phyloP scores from a whole-genome alignment of 441 rosid species.

The Hura crepitans region DNA sequence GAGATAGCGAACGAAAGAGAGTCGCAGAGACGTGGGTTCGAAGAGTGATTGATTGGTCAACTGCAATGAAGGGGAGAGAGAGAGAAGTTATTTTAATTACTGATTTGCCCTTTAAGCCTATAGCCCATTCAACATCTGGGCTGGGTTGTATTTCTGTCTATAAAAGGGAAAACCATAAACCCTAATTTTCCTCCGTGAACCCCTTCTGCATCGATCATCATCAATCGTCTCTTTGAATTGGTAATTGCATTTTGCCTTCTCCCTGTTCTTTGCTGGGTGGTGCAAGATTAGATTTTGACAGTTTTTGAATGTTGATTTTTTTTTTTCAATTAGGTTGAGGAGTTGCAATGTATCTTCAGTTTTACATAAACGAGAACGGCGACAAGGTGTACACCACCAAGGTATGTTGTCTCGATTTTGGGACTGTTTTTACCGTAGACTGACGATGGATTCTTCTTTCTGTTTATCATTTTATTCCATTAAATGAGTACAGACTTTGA shows the following conservation, averaged over 20 bases:
- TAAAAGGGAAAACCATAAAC: background rate
- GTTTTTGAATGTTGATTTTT: background rate
- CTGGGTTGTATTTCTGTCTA: background rate
- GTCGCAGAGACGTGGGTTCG: constrained; percentile 32
- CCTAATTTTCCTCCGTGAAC: background rate
- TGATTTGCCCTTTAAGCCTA: constrained; percentile 3
- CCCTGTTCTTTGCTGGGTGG: background rate
- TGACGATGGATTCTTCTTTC: no score
- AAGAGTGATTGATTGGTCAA: constrained; percentile 33
- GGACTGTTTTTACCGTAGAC: no score
- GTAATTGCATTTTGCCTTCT: background rate
- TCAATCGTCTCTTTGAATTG: background rate
- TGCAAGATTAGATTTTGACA: background rate
- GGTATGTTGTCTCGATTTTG: constrained; percentile 36
- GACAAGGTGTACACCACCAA: constrained; percentile 95
- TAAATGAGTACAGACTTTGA: no score
- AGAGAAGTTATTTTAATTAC: background rate
- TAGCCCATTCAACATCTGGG: background rate
- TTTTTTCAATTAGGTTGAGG: background rate
- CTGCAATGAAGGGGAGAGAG: constrained; percentile 5
- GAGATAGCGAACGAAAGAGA: constrained; percentile 11
- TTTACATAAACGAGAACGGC: constrained; percentile 90
- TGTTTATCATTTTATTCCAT: no score
- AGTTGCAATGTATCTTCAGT: constrained; percentile 75
- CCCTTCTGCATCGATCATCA: background rate